phyloP scores from a whole-genome alignment of 768 basidiomycete species.

The Termitomyces sp. region DNA sequence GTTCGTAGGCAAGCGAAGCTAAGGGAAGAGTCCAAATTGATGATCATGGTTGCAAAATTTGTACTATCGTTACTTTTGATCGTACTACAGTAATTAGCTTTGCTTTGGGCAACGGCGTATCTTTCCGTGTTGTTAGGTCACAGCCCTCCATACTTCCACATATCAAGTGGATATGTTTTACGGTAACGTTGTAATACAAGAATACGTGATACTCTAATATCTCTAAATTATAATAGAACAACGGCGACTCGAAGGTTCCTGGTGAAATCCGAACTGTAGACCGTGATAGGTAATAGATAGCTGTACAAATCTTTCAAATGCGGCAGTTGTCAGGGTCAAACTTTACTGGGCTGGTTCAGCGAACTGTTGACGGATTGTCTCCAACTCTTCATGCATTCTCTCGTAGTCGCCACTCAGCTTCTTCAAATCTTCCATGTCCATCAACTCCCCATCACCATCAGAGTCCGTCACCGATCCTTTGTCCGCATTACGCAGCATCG shows the following conservation, averaged over 20 bases:
- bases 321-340: not conserved
- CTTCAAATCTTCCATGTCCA: constrained; percentile 50
- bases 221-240: not conserved
- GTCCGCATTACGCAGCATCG: constrained; percentile 38
- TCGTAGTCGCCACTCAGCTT: constrained; percentile 41
- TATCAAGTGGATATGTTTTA: not conserved
- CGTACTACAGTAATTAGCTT: too few relatives aligned
- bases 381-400: constrained; percentile 48
- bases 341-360: constrained; percentile 8
- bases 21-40: too few relatives aligned
- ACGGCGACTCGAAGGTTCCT: not conserved
- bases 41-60: too few relatives aligned
- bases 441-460: constrained; percentile 49
- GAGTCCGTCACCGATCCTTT: constrained; percentile 41
- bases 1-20: not conserved
- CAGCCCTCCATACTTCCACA: not conserved
- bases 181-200: not conserved
- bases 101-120: too few relatives aligned
- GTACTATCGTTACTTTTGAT: too few relatives aligned
- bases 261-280: too few relatives aligned
- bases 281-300: too few relatives aligned
- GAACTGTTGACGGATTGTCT: constrained; percentile 42
- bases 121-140: too few relatives aligned
- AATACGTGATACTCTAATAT: not conserved
- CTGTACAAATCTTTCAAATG: too few relatives aligned